Evolutionary conservation across 345 rosid genomes (phyloP), one percentile per base, ranked within the genome.

Genomic region (Odontarrhena argentea): DNA sequence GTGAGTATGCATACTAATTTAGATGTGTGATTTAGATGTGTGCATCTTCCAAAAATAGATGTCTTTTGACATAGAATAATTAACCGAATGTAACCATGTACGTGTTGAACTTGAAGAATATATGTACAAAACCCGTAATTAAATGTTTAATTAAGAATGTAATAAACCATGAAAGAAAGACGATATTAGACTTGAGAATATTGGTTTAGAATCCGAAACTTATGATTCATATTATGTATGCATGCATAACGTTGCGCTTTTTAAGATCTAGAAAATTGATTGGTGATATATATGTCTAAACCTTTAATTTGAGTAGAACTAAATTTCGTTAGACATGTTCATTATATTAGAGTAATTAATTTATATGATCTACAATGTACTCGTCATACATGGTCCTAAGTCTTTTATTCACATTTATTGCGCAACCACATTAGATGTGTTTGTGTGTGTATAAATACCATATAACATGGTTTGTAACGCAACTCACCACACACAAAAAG

Each of bases 361-460:
- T 4, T 60, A 43, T 11, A 2, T 18, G 24, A 61, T 55, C 55
- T 41, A 61, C 40, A 60, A 34, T 60, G 10, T 46, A 4, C 41
- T 57, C 49, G 25, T 47, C 37, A 36, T 47, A 25, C 55, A 37
- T 57, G 65, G 36, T 54, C 46, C 8, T 34, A 13, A 24, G 32
- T 57, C 35, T 26, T n/a, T 47, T 22, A 38, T 25, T 38, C 42
- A 35, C 61, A 72, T 72, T 72, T 50, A 57, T 49, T 41, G 24
- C 41, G 22, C 66, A 65, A 66, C 59, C 25, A 51, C 26, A 26
- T 42, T 71, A 71, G 22, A 50, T 61, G 15, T 55, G 35, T 38
- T 18, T 64, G 6, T 43, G 48, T 51, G 7, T 51, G 22, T 32
- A 71, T 59, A 58, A 18, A 72, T 14, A 34, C 22, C 51, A 9